A percentile compares a stretch with the other conserved stretches of the same genome.
These are phyloP conservation scores for Pichia sporocuriosa DNA, from an alignment of 805 yeast species.

Conservation along the genomic window DNA sequence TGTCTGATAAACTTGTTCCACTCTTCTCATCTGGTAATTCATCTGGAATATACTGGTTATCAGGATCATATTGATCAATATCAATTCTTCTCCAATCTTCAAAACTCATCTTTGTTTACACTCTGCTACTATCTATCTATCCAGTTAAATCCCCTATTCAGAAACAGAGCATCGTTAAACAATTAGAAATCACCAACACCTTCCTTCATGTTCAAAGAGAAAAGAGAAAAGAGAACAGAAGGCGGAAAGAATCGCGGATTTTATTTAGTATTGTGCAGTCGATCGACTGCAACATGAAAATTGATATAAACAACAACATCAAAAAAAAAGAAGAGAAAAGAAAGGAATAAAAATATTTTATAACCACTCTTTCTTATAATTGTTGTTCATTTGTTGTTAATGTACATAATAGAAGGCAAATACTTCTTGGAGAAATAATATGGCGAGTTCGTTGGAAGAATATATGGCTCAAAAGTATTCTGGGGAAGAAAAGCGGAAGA, in stretches of 20 bases:
- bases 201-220: too few species aligned
- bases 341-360: not conserved
- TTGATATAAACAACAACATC: too few species aligned
- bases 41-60: slow-evolving; percentile 38
- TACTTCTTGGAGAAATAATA: too few species aligned
- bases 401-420: too few species aligned
- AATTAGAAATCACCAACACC: too few species aligned
- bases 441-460: slow-evolving; percentile 11
- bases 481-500: slow-evolving; percentile 4
- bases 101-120: slow-evolving; percentile 27
- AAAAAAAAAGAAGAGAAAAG: not conserved
- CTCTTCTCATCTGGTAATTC: slow-evolving; percentile 31
- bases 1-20: slow-evolving; percentile 44
- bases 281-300: slow-evolving; percentile 5
- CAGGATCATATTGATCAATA: slow-evolving; percentile 86
- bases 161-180: too few species aligned
- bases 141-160: too few species aligned
- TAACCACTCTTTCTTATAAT: too few species aligned
- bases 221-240: too few species aligned
- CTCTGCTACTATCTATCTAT: not conserved
- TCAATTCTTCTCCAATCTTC: slow-evolving; percentile 93
- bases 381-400: too few species aligned
- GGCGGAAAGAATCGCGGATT: too few species aligned
- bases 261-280: too few species aligned
- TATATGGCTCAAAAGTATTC: slow-evolving; percentile 11